A percentile compares a stretch with the other conserved stretches of the same genome.
phyloP scores from a whole-genome alignment of 169 alveolate genomes.

The Plasmodium ovale region DNA sequence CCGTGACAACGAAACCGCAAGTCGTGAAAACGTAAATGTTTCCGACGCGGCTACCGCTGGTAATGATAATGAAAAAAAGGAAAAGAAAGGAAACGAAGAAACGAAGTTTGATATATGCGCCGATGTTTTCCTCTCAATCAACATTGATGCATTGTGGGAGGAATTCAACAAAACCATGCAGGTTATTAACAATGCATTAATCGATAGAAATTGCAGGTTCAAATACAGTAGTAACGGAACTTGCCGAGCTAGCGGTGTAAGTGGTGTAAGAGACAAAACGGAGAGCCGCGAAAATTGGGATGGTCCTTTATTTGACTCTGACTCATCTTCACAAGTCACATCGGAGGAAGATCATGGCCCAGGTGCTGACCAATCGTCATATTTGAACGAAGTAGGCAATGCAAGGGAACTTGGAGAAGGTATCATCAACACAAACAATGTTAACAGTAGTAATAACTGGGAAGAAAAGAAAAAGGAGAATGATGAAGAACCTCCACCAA shows the following conservation, averaged over 20 bases:
- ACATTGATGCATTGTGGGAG: slow-evolving; percentile 61
- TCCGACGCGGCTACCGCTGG: not conserved
- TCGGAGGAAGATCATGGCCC: not conserved
- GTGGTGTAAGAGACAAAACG: not conserved
- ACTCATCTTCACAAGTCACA: not conserved
- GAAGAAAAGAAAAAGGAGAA: slow-evolving; percentile 60
- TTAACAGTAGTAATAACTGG: not conserved
- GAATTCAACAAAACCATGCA: slow-evolving; percentile 75
- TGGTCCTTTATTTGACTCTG: not conserved
- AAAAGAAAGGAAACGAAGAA: slow-evolving; percentile 25
- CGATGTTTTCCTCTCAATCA: slow-evolving; percentile 52
- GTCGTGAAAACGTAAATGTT: not conserved
- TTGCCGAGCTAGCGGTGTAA: not conserved
- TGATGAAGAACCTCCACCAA: slow-evolving; percentile 73
- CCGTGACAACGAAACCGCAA: not conserved
- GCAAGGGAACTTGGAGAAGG: slow-evolving; percentile 3
- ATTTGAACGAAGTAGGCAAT: not conserved
- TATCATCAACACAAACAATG: not conserved
- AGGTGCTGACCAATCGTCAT: not conserved
- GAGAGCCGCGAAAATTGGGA: not conserved
- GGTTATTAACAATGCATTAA: slow-evolving; percentile 59
- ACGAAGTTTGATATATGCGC: slow-evolving; percentile 73
- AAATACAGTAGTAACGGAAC: slow-evolving; percentile 11
- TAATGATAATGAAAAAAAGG: not conserved
- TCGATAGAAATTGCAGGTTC: slow-evolving; percentile 55